Base-by-base conservation (phyloP, 2,329 filamentous ascomycete species). In the Colletotrichum sp. region DNA sequence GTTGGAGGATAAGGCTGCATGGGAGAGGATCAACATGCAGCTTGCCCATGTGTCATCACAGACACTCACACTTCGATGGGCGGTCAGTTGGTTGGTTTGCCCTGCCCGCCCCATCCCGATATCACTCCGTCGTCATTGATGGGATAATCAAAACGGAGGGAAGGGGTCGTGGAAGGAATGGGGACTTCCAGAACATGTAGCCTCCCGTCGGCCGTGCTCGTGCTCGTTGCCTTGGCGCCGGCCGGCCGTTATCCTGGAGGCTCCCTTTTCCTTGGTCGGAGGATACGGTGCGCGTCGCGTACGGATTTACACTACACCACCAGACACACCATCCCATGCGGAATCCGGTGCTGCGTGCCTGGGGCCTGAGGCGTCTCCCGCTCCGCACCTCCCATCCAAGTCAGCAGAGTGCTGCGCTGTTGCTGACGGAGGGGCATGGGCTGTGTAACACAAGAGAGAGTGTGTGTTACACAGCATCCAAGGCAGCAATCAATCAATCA, bases 1-100 rank as follows among this genome's bases (percentile, higher is more conserved):
- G 52, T 64, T 64, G 48, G 59, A 59, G 71, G 71, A 74, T 74
- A 74, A 74, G 71, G 71, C 71, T 74, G 71, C 71, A 74, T 74
- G 67, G 21, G 48, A 74, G 71, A 65, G 52, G 71, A 74, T 74
- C 67, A 61, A 30, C 61, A 59, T 71, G 71, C 71, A 71, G 67
- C 61, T 34, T 30, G 21, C 36, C 71, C 71, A 74, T 71, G 71
- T 71, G 71, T 71, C 67, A 59, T 74, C 71, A 74, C 71, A 74
- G 71, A 74, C 38, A 43, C 38, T 43, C 38, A 43, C 38, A 43
- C 28, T 63, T 43, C 34, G 14, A 12, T 18, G 52, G n/a, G 34
- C 18, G 30, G 38, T 43, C 38, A 48, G 18, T 28, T 21, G 30
- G 30, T 24, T 36, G 59, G 18, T 36, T 21, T 63, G 8, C 59